A percentile compares a stretch with the other conserved stretches of the same genome.
Evolutionary conservation across 2,329 filamentous ascomycete species (phyloP).

Genomic region (Colletotrichum plurivorum): DNA sequence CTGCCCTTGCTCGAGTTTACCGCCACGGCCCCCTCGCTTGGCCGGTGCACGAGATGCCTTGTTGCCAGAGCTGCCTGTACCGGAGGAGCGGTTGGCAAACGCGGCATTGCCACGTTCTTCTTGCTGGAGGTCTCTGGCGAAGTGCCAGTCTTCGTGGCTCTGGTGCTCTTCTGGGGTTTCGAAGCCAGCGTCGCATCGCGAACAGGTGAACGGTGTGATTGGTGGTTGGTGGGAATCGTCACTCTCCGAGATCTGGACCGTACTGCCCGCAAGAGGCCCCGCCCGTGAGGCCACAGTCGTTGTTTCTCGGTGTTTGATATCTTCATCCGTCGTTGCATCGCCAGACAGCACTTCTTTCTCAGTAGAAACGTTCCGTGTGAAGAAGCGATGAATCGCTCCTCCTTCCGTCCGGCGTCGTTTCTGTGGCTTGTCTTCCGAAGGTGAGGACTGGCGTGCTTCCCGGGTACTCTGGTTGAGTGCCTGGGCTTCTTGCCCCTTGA

Average conservation of each 20-base stretch:
- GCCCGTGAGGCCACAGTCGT: constrained; percentile 32
- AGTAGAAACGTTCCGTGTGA: constrained; percentile 57
- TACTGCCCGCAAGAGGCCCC: neutral
- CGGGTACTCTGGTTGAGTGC: constrained; percentile 58
- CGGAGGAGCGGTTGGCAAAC: constrained; percentile 57
- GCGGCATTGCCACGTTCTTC: constrained; percentile 66
- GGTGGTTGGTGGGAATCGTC: constrained; percentile 45
- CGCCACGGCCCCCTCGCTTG: constrained; percentile 52
- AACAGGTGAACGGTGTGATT: constrained; percentile 65
- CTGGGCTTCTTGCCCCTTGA: constrained; percentile 79
- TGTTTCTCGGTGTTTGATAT: constrained; percentile 27
- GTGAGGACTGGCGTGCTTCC: constrained; percentile 38
- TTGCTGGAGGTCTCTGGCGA: constrained; percentile 87
- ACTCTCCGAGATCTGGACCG: neutral
- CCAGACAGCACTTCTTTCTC: constrained; percentile 46
- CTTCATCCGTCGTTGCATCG: constrained; percentile 35
- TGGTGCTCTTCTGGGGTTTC: constrained; percentile 70
- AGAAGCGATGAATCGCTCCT: constrained; percentile 71
- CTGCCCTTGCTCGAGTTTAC: constrained; percentile 69
- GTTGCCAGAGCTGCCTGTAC: constrained; percentile 48
- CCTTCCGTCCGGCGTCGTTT: constrained; percentile 64
- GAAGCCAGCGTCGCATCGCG: constrained; percentile 75
- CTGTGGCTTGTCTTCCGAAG: constrained; percentile 36
- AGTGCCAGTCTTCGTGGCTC: constrained; percentile 94
- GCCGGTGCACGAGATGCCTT: constrained; percentile 53